Base-by-base conservation (phyloP, 306 rosid genomes). In the Citrullus mucosospermus region DNA sequence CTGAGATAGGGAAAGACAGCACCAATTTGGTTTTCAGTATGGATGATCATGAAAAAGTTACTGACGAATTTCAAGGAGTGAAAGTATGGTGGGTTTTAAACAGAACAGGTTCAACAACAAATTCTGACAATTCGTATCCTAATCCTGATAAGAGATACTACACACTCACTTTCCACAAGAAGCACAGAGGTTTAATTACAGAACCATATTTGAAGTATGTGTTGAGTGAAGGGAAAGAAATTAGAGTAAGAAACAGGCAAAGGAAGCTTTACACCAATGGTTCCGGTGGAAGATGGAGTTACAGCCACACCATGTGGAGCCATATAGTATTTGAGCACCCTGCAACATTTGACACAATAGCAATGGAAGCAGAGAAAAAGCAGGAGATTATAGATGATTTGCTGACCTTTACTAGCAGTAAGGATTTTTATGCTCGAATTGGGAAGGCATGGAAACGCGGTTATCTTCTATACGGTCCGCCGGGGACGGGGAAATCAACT, bases 261-360 rank as follows among this genome's bases (percentile, higher is more conserved):
- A 88, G 96, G 84, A 93, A 93, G 87, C 87, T 93, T 50, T 91
- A 87, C 7, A 93, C 98, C 0, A 93, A 93, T 15, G 85, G 95
- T 63, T 93, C 96, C 46, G 93, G 93, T 5, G 88, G 87, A 11
- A 91, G 91, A 58, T 91, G 97, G 98, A 1, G 87, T 96, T 67
- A 87, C 73, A 71, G 86, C 84, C 92, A 89, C 55, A 90, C 92
- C 0, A 91, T 90, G 93, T 93, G 98, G 98, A 91, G 95, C 34
- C 98, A 93, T 86, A 91, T 93, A 80, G 92, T 85, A 71, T 93
- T 93, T 70, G 93, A 93, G 88, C 98, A 93, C 79, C 98, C 98
- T 8, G 98, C 98, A 8, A 89, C 93, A 0, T 93, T 93, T 38
- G 91, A 91, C 46, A 88, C 95, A 58, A 81, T 93, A 90, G 98